A percentile compares a stretch with the other conserved stretches of the same genome.
Conservation (phyloP, 176 grass and related monocot species). For the Ensete ventricosum region DNA sequence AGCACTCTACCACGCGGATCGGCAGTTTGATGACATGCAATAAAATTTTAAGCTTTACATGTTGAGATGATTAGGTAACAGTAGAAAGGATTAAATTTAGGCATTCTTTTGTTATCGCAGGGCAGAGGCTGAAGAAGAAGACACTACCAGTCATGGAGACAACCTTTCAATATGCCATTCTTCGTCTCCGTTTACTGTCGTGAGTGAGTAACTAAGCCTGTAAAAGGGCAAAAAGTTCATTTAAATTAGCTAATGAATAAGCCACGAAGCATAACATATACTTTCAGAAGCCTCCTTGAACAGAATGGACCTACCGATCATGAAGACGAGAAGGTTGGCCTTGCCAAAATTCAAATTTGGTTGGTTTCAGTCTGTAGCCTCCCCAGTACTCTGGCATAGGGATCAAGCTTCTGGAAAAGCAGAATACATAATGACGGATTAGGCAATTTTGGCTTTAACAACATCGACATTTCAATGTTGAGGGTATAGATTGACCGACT, state of each 20-base stretch:
- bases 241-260: too few species aligned
- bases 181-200: slow-evolving; percentile 38
- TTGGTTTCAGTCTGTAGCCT: slow-evolving; percentile 78
- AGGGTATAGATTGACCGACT: neutral
- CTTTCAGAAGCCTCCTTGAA: neutral
- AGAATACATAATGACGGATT: neutral
- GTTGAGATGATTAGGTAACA: neutral
- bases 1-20: too few species aligned
- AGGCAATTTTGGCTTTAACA: neutral
- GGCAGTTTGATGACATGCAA: too few species aligned
- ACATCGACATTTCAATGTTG: neutral
- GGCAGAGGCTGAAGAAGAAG: slow-evolving; percentile 10
- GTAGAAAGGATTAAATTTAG: neutral
- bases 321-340: slow-evolving; percentile 86
- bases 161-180: slow-evolving; percentile 71
- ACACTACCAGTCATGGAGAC: slow-evolving; percentile 32
- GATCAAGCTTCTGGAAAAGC: slow-evolving; percentile 50
- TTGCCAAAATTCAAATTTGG: slow-evolving; percentile 89
- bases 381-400: slow-evolving; percentile 81
- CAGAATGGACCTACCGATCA: slow-evolving; percentile 47
- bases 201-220: slow-evolving; percentile 53
- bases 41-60: too few species aligned
- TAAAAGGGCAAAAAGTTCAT: slow-evolving; percentile 8
- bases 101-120: slow-evolving; percentile 21
- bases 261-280: too few species aligned